Base-by-base conservation (phyloP, 2,329 filamentous ascomycete species). In the Penicillium sp. region DNA sequence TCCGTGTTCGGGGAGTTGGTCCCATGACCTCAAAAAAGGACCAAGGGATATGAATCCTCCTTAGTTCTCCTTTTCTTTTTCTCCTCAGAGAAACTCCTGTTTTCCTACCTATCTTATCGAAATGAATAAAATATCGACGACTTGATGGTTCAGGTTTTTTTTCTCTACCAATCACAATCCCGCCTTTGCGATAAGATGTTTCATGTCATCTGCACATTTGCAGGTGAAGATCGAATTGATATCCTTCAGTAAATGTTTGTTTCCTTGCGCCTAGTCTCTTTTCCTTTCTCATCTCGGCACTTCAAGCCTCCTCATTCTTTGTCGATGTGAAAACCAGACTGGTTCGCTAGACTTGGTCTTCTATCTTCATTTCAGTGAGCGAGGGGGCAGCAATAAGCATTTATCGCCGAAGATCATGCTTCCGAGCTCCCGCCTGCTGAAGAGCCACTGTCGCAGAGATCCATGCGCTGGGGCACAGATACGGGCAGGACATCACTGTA, bases 391-490 rank as follows among this genome's bases (percentile, higher is more conserved):
- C 74, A 58, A 63, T 63, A 62, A 57, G 27, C 41, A 22, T 61
- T 66, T 54, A 63, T 66, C 63, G 77, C 74, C 64, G 72, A 72
- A 70, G 58, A 72, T 69, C 56, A 64, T 50, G 46, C 47, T 50
- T 59, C 41, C 53, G 54, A 60, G 64, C 53, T 49, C 64, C 38
- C 71, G 76, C 80, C 81, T 83, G 75, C 78, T 83, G 82, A 86
- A 83, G 83, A 86, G 83, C 83, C 83, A 80, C 79, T 76, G 77
- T 76, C 75, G 76, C 80, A 75, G 77, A 85, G 81, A 70, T 75
- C 72, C 54, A 77, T 79, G 75, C 77, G 75, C 80, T 75, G 75
- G 77, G 82, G 83, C 82, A 87, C 84, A 87, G 84, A 87, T 87
- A 86, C 83, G 82, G 83, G 83, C 75, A 78, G 76, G 72, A 86